phyloP scores from a whole-genome alignment of 164 flowering plant species.

The Warburgia ugandensis region DNA sequence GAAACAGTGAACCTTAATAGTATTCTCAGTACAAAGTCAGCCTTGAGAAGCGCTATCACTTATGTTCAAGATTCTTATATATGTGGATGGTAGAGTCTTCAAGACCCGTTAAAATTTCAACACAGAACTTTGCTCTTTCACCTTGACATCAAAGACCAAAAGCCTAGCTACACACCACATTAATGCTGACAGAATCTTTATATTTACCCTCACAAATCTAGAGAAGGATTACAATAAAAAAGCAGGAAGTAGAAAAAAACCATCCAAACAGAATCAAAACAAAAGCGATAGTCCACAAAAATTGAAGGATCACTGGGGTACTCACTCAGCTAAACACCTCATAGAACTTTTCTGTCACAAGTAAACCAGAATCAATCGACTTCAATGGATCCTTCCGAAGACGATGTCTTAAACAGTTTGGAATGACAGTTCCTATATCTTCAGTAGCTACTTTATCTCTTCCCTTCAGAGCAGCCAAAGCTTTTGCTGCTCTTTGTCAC shows the following conservation, averaged over 20 bases:
- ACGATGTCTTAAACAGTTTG: conserved; percentile 92
- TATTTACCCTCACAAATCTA: no score
- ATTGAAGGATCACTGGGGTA: conserved; percentile 1
- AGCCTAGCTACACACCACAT: no score
- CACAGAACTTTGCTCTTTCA: no score
- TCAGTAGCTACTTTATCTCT: conserved; percentile 73
- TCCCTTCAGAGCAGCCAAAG: conserved; percentile 87
- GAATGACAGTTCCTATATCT: conserved; percentile 93
- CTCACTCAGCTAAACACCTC: conserved; percentile 69
- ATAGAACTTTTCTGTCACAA: conserved; percentile 87
- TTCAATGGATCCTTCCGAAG: conserved; percentile 94
- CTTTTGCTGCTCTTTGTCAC: conserved; percentile 92
- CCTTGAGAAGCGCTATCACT: no score
- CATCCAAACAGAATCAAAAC: neutral
- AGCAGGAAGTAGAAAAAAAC: conserved; percentile 2
- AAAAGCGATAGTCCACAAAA: neutral
- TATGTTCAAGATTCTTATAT: no score
- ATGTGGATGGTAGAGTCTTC: no score
- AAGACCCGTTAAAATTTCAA: no score
- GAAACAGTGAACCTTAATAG: no score
- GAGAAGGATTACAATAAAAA: no score
- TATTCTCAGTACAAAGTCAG: no score
- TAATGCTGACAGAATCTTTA: no score
- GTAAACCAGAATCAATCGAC: conserved; percentile 92
- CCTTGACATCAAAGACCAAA: no score